Evolutionary conservation across 139 green algal species (phyloP), one percentile per base, ranked within the genome.

Genomic region (Tetraselmis chui): DNA sequence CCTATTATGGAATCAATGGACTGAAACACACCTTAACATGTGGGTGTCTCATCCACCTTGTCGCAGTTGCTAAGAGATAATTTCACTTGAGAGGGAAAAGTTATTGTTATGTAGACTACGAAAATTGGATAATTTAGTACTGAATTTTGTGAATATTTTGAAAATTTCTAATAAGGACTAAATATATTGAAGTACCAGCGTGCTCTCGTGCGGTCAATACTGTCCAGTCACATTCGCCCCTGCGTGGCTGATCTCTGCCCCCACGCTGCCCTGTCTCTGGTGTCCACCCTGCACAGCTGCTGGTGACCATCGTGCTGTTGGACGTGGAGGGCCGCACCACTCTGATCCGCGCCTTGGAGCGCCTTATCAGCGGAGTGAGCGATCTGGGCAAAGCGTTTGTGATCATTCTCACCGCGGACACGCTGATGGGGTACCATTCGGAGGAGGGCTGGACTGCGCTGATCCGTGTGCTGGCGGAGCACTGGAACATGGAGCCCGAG

Each of bases 301-400:
- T 22, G 25, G 23, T 28, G 74, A 28, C 74, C 25, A 77, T 81
- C n/a, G 23, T 81, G 45, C 5, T 67, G 26, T 23, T 81, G 23
- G 80, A 86, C 78, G 79, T 30, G 31, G 75, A 85, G 22, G 75
- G 84, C 31, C 84, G 86, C 32, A 29, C 59, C 1, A 83, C 86
- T 32, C 82, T 92, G 75, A 93, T 93, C 83, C 83, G 85, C 75
- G 95, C 94, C 25, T 76, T 96, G 1, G 86, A 87, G 27, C 91
- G 94, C 59, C 81, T 98, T 1, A 94, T 97, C 78, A 88, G 90
- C 23, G 94, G 94, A 26, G 89, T 98, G 67, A 89, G 78, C n/a
- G 93, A 98, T 84, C 97, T 93, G 28, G 94, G 91, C 74, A 98
- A 98, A 86, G 94, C 94, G 0, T 96, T 98, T 76, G 80, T 96